Percentiles rank a stretch among this genome's conserved stretches.
Evolutionary conservation across 768 basidiomycete genomes (phyloP).

Genomic region (Leccinum aurantiacum): DNA sequence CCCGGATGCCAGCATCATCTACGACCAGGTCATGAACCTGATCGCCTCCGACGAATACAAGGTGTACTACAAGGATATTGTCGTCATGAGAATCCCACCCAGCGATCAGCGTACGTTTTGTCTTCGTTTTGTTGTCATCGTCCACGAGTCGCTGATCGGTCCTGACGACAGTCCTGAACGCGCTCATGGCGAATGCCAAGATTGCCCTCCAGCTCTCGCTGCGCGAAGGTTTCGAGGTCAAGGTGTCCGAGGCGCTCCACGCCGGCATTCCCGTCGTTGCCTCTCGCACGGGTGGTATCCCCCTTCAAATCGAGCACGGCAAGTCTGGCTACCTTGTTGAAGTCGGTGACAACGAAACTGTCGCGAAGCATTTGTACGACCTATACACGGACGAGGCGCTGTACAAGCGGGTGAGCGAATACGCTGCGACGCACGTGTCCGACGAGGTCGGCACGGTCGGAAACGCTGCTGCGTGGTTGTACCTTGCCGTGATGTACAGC

Average conservation of each 20-base stretch:
- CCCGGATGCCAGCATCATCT: slow-evolving; percentile 91
- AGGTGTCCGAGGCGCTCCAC: slow-evolving; percentile 94
- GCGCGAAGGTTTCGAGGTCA: slow-evolving; percentile 96
- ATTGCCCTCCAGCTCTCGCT: slow-evolving; percentile 90
- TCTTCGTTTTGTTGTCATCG: neutral
- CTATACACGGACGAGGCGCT: slow-evolving; percentile 74
- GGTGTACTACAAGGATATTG: slow-evolving; percentile 58
- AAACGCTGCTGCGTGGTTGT: slow-evolving; percentile 65
- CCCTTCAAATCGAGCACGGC: slow-evolving; percentile 85
- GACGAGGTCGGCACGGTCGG: slow-evolving; percentile 87
- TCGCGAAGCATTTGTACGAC: slow-evolving; percentile 74
- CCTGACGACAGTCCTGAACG: slow-evolving; percentile 65
- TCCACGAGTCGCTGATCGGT: slow-evolving; percentile 4
- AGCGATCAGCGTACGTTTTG: slow-evolving; percentile 72
- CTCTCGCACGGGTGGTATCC: slow-evolving; percentile 86
- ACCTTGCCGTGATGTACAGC: slow-evolving; percentile 76
- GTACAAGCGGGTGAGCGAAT: slow-evolving; percentile 61
- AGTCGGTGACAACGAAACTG: slow-evolving; percentile 70
- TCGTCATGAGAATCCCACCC: slow-evolving; percentile 78
- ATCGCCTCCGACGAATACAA: slow-evolving; percentile 53
- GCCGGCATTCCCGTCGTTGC: slow-evolving; percentile 87
- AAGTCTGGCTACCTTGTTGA: slow-evolving; percentile 85
- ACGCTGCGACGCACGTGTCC: slow-evolving; percentile 73
- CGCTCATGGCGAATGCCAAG: slow-evolving; percentile 84
- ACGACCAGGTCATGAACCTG: slow-evolving; percentile 71